These are phyloP conservation scores for Dothidotthia symphoricarpi DNA, from an alignment of 2,329 filamentous ascomycete genomes.

Conservation along the genomic window DNA sequence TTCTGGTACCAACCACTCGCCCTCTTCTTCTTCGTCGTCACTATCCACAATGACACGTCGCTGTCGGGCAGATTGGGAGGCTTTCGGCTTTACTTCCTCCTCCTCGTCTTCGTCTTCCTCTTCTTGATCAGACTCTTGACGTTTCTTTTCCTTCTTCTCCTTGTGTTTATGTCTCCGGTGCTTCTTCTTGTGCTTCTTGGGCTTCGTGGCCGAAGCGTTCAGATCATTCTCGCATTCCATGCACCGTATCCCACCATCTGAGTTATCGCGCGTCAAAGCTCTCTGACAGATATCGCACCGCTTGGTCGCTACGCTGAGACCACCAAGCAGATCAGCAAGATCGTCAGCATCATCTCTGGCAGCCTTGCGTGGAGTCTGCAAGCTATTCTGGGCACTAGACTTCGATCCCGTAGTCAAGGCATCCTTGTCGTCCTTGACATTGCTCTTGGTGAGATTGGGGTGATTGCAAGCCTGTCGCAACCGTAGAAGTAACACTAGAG, in stretches of 20 bases:
- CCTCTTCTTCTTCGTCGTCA: constrained; percentile 67
- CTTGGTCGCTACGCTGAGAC: constrained; percentile 73
- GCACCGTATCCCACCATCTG: constrained; percentile 60
- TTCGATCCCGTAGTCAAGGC: constrained; percentile 64
- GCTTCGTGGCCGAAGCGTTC: constrained; percentile 51
- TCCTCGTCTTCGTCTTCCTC: constrained; percentile 29
- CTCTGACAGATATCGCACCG: constrained; percentile 81
- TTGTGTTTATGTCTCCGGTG: constrained; percentile 46
- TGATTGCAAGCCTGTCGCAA: constrained; percentile 94
- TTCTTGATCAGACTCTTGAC: constrained; percentile 40
- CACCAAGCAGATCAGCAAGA: constrained; percentile 82
- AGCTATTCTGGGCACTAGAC: constrained; percentile 41
- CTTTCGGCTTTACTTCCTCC: constrained; percentile 12
- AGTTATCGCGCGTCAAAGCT: constrained; percentile 60
- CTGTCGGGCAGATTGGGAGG: constrained; percentile 26
- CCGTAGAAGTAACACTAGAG: constrained; percentile 85
- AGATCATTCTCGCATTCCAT: constrained; percentile 73
- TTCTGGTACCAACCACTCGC: constrained; percentile 76
- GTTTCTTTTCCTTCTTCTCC: constrained; percentile 38
- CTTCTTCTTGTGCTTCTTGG: constrained; percentile 41
- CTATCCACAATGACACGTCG: constrained; percentile 59
- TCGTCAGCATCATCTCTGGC: constrained; percentile 68
- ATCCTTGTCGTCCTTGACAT: constrained; percentile 84
- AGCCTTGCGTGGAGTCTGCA: constrained; percentile 40
- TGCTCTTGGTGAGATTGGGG: constrained; percentile 79